Evolutionary conservation across 1,139 yeast genomes (phyloP).

Genomic region (Magnusiomyces paraingens): DNA sequence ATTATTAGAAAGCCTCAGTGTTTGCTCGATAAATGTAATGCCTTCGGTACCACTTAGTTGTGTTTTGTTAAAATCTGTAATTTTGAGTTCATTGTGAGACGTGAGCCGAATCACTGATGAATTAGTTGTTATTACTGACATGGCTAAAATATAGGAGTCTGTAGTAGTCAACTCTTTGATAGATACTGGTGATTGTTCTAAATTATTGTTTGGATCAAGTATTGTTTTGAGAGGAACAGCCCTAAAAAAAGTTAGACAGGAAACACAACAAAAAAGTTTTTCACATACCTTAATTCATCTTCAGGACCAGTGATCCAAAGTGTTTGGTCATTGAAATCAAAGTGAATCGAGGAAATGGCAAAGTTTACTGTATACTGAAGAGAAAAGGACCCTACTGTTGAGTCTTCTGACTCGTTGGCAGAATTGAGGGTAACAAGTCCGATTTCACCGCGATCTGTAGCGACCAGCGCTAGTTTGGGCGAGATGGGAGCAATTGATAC

Average conservation of each 20-base stretch:
- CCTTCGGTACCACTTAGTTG: not conserved
- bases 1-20: slow-evolving; percentile 5
- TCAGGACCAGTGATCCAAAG: slow-evolving; percentile 22
- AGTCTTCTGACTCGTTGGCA: not conserved
- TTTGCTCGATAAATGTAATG: not conserved
- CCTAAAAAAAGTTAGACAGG: not conserved
- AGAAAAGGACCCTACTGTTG: slow-evolving; percentile 12
- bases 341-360: slow-evolving; percentile 21
- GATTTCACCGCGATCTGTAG: slow-evolving; percentile 42
- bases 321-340: slow-evolving; percentile 21
- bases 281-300: slow-evolving; percentile 12
- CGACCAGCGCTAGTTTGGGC: slow-evolving; percentile 34
- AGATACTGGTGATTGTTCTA: too few species aligned
- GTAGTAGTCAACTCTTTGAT: not conserved
- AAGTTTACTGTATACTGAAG: slow-evolving; percentile 17
- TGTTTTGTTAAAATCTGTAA: not conserved
- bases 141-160: slow-evolving; percentile 2
- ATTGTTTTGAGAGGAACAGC: slow-evolving; percentile 6
- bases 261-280: not conserved
- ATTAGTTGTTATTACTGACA: slow-evolving; percentile 1
- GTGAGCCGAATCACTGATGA: slow-evolving; percentile 6
- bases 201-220: not conserved
- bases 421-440: slow-evolving; percentile 9
- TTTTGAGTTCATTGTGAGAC: slow-evolving; percentile 4
- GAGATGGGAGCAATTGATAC: slow-evolving; percentile 36